Base-by-base conservation (phyloP, 1,284 basidiomycete species). In the Takashimella koratensis region DNA sequence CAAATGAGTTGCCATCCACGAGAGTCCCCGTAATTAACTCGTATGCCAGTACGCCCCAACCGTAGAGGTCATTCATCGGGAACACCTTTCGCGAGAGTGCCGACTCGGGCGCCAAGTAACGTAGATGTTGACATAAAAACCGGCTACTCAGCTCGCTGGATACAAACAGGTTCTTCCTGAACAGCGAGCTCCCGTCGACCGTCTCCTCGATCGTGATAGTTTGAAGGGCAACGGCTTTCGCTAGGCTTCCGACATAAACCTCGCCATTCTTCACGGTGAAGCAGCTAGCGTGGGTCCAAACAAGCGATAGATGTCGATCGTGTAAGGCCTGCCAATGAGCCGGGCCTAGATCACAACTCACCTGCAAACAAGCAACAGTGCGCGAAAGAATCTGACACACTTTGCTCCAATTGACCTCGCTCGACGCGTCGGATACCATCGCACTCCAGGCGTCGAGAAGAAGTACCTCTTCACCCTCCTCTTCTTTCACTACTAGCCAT, bases 31-130 rank as follows among this genome's bases (percentile, higher is more conserved):
- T 68, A 3, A 75, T 23, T 21, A 71, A 51, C 49, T 73, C 70
- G 52, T 70, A 72, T 5, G 66, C 69, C 8, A 68, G 43, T 2
- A 70, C 67, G 2, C 69, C 73, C 54, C 71, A 71, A 13, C 64
- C 58, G 51, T 66, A 75, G 13, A 73, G 60, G 49, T 73, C 71
- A 23, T 63, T 63, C 6, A 60, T 46, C 23, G 45, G 46, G 11
- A 62, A 56, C 8, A 66, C 53, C 25, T 56, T 56, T 23, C 57
- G 58, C 21, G 54, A 62, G 24, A 56, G 56, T 19, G 59, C 62
- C 3, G 63, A 58, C 51, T 68, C 68, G 1, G 72, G 72, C 0
- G 71, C 66, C 16, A 73, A 61, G 42, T 68, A 72, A 0, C 67
- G 62, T 26, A 71, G 50, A 41, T 72, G 62, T 16, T 57, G 47